Percentiles rank a stretch among this genome's conserved stretches.
Evolutionary conservation across 2,329 filamentous ascomycete species (phyloP).

Genomic region (Phialemoniopsis sp.): DNA sequence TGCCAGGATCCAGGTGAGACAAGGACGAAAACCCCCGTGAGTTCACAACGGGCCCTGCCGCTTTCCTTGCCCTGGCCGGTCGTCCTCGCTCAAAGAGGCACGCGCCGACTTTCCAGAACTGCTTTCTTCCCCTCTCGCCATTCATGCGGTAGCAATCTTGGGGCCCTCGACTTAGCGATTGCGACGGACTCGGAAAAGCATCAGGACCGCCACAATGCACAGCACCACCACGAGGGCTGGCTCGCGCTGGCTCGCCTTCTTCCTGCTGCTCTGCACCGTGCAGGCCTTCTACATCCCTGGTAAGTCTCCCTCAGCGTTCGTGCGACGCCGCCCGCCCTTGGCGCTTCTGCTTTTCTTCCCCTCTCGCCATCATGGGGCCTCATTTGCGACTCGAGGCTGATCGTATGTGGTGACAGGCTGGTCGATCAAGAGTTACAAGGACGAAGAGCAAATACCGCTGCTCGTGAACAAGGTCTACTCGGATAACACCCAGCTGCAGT

Average conservation of each 20-base stretch:
- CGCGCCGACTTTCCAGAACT: background rate
- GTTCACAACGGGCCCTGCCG: background rate
- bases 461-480: slow-evolving; percentile 91
- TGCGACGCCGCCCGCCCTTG: too few species aligned
- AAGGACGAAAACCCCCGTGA: background rate
- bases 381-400: slow-evolving; percentile 10
- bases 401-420: slow-evolving; percentile 51
- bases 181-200: slow-evolving; percentile 2
- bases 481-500: slow-evolving; percentile 84
- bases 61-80: too few species aligned
- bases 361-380: background rate
- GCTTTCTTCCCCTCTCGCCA: background rate
- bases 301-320: slow-evolving; percentile 36
- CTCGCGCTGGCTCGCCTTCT: slow-evolving; percentile 41
- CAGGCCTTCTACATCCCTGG: slow-evolving; percentile 84
- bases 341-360: background rate
- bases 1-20: background rate
- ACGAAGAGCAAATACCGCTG: slow-evolving; percentile 75
- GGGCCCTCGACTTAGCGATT: background rate
- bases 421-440: slow-evolving; percentile 75
- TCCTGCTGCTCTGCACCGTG: slow-evolving; percentile 40
- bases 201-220: slow-evolving; percentile 3
- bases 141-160: background rate
- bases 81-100: background rate
- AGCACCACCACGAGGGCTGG: slow-evolving; percentile 13